Evolutionary conservation across 148 eudicot species (phyloP), one percentile per base, ranked within the genome.

Genomic region (Pouteria glomerata): DNA sequence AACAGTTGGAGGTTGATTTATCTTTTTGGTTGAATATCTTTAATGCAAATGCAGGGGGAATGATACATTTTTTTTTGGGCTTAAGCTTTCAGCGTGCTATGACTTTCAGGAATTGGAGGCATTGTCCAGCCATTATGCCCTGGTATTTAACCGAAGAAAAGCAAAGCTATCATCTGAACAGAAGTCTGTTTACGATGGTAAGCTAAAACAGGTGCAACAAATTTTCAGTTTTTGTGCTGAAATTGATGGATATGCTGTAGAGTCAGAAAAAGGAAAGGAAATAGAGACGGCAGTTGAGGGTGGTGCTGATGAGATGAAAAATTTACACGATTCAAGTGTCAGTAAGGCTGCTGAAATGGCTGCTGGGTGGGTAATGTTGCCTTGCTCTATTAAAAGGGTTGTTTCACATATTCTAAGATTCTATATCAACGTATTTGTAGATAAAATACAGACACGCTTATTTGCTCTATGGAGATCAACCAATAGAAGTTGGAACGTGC

Each of bases 281-380:
- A 75, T 83, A 42, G 96, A 91, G 73, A 83, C 90, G 30, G 79
- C 78, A 70, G 73, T 82, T 63, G 87, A 83, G 77, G 81, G 70
- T 34, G 84, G 79, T 73, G 80, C 75, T 34, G 76, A 67, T 73
- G 99, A 96, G 82, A 73, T 92, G 81, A 92, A 87, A 78, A 88
- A 67, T 75, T 85, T 96, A 66, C 85, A 84, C 55, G 97, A 87
- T 72, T 77, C 92, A 66, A 96, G 99, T 72, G 85, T 92, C 81
- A 81, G 82, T 51, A 92, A 92, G 84, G 99, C 99, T 82, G 99
- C 99, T 66, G 96, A 96, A 77, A 79, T 96, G 90, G 99, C 96
- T 79, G 90, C 94, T 57, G 99, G 99, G 99, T 57, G 99, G 99
- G 99, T 96, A 83, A 86, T 68, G 55, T 61, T 72, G 31, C 42